phyloP scores from a whole-genome alignment of 805 yeast genomes.

The Metschnikowia lachancei region DNA sequence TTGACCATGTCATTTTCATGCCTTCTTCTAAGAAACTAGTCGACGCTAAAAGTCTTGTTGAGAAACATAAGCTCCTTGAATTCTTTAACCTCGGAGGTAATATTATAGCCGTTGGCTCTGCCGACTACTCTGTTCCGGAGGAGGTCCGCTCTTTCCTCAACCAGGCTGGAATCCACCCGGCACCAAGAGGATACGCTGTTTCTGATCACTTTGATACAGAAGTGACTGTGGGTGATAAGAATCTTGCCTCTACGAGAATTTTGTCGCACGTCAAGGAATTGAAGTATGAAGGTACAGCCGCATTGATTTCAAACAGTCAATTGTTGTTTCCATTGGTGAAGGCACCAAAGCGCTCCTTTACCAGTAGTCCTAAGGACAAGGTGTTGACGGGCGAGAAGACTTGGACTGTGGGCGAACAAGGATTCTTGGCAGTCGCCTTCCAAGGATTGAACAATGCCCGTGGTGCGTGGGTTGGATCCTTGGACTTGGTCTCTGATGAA shows the following conservation, averaged over 20 bases:
- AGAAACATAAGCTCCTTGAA: conserved; percentile 47
- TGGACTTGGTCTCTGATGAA: conserved; percentile 43
- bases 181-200: conserved; percentile 67
- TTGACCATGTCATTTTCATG: conserved; percentile 33
- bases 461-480: conserved; percentile 76
- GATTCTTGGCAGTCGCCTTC: conserved; percentile 67
- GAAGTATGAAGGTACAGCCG: conserved; percentile 54
- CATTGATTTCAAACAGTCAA: conserved; percentile 67
- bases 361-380: conserved; percentile 44
- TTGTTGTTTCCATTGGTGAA: conserved; percentile 65
- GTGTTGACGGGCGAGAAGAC: conserved; percentile 45
- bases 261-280: conserved; percentile 15
- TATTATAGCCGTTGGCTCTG: conserved; percentile 59
- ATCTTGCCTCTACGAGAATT: conserved; percentile 27
- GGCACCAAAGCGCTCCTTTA: conserved; percentile 64
- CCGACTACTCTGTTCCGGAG: conserved; percentile 36
- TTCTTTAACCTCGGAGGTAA: conserved; percentile 73
- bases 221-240: conserved; percentile 31
- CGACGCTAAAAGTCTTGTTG: conserved; percentile 32
- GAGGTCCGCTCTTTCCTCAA: conserved; percentile 60
- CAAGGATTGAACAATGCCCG: conserved; percentile 82
- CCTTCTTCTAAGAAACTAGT: conserved; percentile 37
- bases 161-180: conserved; percentile 79
- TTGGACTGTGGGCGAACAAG: conserved; percentile 84
- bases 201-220: conserved; percentile 59